Evolutionary conservation across 2,329 filamentous ascomycete genomes (phyloP), one percentile per base, ranked within the genome.

Genomic region (Dactylellina parvicollis): DNA sequence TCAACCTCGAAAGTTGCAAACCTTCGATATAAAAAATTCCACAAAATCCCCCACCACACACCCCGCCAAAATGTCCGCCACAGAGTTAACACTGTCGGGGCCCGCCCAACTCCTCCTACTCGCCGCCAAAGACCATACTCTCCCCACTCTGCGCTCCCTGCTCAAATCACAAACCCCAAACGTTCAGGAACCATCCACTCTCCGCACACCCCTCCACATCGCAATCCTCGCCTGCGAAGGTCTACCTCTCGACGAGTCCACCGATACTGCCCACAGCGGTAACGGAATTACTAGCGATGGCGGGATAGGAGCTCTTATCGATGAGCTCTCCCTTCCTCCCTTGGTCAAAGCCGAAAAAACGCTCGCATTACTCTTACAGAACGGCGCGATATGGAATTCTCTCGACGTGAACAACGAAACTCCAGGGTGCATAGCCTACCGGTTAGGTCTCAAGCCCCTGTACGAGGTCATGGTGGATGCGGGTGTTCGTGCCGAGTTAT

Each of bases 321-420:
- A 71, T 38, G 80, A 75, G 12, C 76, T 77, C 26, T 75, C 79
- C 18, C 50, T 77, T 12, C 77, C 78, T 10, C 56, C 77, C 18
- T 79, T 90, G 30, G 86, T 88, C 49, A 86, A 86, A 38, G 90
- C 88, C 1, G 85, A 86, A 62, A 86, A 88, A 57, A 89, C 89
- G 0, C 83, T 97, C 3, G 86, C 87, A 76, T 86, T 95, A 78
- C 85, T 98, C 5, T 88, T 98, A 72, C 86, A 93, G 78, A 90
- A 90, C 77, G 95, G 95, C 30, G 95, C 92, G 9, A 97, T 98
- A 77, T 99, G 95, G 95, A 99, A 99, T 82, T 93, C 97, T 80
- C 84, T 98, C 64, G 92, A 98, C 80, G 82, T 84, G 76, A 89
- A 91, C 77, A 86, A 92, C 77, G 94, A 98, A 84, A 98, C 95